These are phyloP conservation scores for Aspergillus sp. DNA, from an alignment of 2,329 filamentous ascomycete genomes.

Conservation along the genomic window DNA sequence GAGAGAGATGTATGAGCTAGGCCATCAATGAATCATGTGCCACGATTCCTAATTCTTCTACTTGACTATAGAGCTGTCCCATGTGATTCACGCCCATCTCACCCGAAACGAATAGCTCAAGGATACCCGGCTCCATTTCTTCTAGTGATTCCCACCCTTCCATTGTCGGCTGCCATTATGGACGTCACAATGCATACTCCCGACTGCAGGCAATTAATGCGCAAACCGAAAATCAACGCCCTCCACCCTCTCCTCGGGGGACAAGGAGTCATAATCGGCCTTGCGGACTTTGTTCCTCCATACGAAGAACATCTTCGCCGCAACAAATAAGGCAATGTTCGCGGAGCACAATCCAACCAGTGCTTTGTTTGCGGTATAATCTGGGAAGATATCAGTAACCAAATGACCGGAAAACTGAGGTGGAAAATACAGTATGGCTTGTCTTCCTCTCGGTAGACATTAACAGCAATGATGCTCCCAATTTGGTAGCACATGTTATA, in stretches of 20 bases:
- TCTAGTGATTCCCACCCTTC: too few species aligned
- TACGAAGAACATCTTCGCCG: not conserved
- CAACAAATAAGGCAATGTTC: not conserved
- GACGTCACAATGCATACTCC: too few species aligned
- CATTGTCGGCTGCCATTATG: too few species aligned
- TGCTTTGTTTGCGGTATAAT: not conserved
- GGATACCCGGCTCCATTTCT: too few species aligned
- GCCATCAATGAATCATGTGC: too few species aligned
- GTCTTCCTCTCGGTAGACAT: constrained; percentile 55
- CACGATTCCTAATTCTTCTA: too few species aligned
- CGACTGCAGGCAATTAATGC: not conserved
- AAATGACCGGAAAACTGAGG: not conserved
- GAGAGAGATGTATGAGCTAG: not conserved
- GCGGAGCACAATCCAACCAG: not conserved
- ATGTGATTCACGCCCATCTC: too few species aligned
- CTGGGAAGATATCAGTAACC: not conserved
- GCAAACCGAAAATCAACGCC: not conserved
- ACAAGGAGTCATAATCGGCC: not conserved
- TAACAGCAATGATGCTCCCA: constrained; percentile 30
- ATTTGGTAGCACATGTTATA: constrained; percentile 54
- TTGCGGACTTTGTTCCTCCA: not conserved
- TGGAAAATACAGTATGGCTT: constrained; percentile 46
- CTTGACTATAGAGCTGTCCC: too few species aligned
- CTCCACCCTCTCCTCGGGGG: not conserved
- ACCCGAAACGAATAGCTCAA: too few species aligned